Conservation (phyloP, 2,329 filamentous ascomycete genomes). For the Phialophora expanda region DNA sequence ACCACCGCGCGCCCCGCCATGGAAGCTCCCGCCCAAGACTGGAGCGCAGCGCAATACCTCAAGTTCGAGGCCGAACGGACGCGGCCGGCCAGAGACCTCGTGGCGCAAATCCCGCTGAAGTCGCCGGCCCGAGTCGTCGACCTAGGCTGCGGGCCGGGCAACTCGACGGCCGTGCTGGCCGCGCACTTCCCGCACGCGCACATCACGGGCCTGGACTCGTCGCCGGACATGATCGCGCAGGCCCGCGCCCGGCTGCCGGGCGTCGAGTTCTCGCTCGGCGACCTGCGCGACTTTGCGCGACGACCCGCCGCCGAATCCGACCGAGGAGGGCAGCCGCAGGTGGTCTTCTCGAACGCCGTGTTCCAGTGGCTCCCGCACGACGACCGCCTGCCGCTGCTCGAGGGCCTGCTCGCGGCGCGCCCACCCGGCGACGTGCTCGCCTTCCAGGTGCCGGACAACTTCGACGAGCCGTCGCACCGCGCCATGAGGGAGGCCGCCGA, state of each 20-base stretch:
- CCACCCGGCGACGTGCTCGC: slow-evolving; percentile 57
- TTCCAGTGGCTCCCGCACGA: slow-evolving; percentile 61
- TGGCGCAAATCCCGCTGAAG: slow-evolving; percentile 54
- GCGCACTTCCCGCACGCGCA: slow-evolving; percentile 55
- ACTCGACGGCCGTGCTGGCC: slow-evolving; percentile 59
- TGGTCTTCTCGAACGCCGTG: slow-evolving; percentile 64
- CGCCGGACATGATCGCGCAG: slow-evolving; percentile 60
- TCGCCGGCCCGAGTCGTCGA: slow-evolving; percentile 58
- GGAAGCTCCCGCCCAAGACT: slow-evolving; percentile 47
- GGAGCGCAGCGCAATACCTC: slow-evolving; percentile 64
- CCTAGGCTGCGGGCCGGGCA: slow-evolving; percentile 66
- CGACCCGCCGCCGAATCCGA: slow-evolving; percentile 42
- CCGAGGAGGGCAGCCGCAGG: slow-evolving; percentile 8
- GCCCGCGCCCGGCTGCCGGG: slow-evolving; percentile 51
- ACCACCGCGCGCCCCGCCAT: slow-evolving; percentile 8
- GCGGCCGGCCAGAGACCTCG: slow-evolving; percentile 59
- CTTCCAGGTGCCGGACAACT: slow-evolving; percentile 61
- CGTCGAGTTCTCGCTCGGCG: slow-evolving; percentile 54
- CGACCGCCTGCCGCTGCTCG: slow-evolving; percentile 54
- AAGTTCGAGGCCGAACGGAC: slow-evolving; percentile 62
- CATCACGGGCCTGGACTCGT: slow-evolving; percentile 61
- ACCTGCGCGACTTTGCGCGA: slow-evolving; percentile 51
- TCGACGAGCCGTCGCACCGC: slow-evolving; percentile 55
- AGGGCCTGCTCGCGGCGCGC: slow-evolving; percentile 51
- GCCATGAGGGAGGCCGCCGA: slow-evolving; percentile 56